These are phyloP conservation scores for Otatea glauca DNA, from an alignment of 176 grass and related monocot species.

Conservation along the genomic window DNA sequence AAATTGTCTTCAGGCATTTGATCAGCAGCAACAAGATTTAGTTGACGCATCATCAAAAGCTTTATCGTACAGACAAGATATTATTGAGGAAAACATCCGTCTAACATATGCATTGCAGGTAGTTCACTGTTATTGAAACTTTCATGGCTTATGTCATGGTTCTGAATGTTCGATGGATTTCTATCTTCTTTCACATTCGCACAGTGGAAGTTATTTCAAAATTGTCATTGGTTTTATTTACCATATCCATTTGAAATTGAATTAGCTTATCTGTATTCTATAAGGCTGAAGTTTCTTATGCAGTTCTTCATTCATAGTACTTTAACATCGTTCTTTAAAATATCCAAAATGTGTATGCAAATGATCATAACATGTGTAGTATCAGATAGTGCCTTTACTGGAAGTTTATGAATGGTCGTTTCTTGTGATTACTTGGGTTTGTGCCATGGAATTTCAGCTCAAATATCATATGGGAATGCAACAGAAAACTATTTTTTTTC, in stretches of 20 bases:
- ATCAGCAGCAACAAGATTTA: conserved; percentile 62
- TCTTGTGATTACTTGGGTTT: too few species aligned
- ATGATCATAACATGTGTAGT: not conserved
- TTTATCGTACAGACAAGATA: conserved; percentile 94
- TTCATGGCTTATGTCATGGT: not conserved
- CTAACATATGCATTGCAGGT: conserved; percentile 86
- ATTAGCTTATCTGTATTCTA: too few species aligned
- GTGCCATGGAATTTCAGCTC: too few species aligned
- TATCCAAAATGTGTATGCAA: not conserved
- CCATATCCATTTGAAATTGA: too few species aligned
- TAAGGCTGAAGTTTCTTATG: too few species aligned
- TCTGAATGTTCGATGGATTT: not conserved
- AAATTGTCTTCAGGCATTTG: conserved; percentile 73
- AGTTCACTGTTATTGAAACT: conserved; percentile 19
- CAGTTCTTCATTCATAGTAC: too few species aligned
- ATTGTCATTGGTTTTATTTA: too few species aligned
- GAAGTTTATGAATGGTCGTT: too few species aligned
- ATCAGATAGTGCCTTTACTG: not conserved
- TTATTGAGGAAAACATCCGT: conserved; percentile 92
- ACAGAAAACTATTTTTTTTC: not conserved
- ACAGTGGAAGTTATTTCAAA: too few species aligned
- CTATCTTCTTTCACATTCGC: too few species aligned
- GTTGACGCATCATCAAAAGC: conserved; percentile 91
- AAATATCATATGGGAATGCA: too few species aligned
- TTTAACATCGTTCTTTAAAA: too few species aligned